Conservation (phyloP, 2,329 filamentous ascomycete species). For the Saccharata proteae region DNA sequence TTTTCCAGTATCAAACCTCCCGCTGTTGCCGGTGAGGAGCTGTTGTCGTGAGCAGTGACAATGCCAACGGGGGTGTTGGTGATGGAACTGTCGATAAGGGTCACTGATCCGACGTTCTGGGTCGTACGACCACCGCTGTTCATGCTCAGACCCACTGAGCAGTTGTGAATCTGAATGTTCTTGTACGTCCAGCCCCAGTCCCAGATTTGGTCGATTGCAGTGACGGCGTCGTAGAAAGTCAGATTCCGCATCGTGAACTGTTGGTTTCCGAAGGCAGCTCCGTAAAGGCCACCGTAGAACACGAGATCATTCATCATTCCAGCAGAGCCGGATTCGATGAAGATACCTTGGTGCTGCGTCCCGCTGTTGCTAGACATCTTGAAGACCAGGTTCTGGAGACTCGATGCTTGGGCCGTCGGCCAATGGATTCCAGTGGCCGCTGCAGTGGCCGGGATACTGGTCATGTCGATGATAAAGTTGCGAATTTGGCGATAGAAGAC, state of each 20-base stretch:
- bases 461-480: constrained; percentile 53
- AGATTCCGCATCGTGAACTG: constrained; percentile 47
- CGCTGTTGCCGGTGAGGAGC: constrained; percentile 30
- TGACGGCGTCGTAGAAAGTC: constrained; percentile 38
- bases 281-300: constrained; percentile 32
- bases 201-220: constrained; percentile 46
- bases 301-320: constrained; percentile 35
- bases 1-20: constrained; percentile 46
- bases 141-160: constrained; percentile 41
- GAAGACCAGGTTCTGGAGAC: constrained; percentile 33
- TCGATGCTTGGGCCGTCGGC: constrained; percentile 34
- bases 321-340: constrained; percentile 31
- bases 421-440: constrained; percentile 35
- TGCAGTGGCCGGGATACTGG: constrained; percentile 34
- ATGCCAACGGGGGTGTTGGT: constrained; percentile 39
- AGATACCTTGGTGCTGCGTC: constrained; percentile 36
- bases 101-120: constrained; percentile 42
- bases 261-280: constrained; percentile 32
- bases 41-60: constrained; percentile 32
- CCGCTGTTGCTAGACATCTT: constrained; percentile 29
- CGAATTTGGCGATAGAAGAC: constrained; percentile 54
- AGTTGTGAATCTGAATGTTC: constrained; percentile 40
- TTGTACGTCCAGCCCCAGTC: constrained; percentile 49
- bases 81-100: constrained; percentile 45
- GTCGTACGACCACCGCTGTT: constrained; percentile 18